These are phyloP conservation scores for Mycena sanguinolenta DNA, from an alignment of 768 basidiomycete species.

Conservation along the genomic window DNA sequence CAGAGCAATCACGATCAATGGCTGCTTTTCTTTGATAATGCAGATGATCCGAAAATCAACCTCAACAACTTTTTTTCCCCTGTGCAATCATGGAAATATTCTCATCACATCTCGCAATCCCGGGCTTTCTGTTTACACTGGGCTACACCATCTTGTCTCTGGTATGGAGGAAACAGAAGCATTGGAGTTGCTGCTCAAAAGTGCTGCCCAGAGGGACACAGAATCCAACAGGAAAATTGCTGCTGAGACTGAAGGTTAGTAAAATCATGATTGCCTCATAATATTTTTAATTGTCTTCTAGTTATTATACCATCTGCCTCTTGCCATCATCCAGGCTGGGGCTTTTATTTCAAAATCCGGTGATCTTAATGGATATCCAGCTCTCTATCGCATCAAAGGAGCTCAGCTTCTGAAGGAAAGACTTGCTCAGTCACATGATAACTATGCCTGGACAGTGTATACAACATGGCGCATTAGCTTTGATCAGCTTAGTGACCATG, in stretches of 20 bases:
- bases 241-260: not conserved
- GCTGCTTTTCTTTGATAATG: no score
- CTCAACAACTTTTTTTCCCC: constrained; percentile 14
- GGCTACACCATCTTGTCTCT: not conserved
- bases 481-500: not conserved
- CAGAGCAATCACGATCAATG: not conserved
- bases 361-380: not conserved
- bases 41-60: constrained; percentile 6
- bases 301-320: not conserved
- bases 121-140: not conserved
- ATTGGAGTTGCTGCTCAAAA: not conserved
- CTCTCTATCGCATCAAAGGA: not conserved
- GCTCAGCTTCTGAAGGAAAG: not conserved
- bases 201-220: not conserved
- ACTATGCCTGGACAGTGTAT: no score
- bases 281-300: no score
- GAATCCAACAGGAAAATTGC: not conserved
- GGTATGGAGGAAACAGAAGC: not conserved
- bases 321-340: not conserved
- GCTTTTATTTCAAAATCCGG: not conserved
- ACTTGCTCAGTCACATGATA: no score
- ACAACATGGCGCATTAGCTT: constrained; percentile 7
- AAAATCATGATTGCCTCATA: not conserved
- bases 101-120: constrained; percentile 28
- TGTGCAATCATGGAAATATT: constrained; percentile 25